A percentile compares a stretch with the other conserved stretches of the same genome.
These are phyloP conservation scores for Colletotrichum graminicola DNA, from an alignment of 2,329 filamentous ascomycete species.

Conservation along the genomic window DNA sequence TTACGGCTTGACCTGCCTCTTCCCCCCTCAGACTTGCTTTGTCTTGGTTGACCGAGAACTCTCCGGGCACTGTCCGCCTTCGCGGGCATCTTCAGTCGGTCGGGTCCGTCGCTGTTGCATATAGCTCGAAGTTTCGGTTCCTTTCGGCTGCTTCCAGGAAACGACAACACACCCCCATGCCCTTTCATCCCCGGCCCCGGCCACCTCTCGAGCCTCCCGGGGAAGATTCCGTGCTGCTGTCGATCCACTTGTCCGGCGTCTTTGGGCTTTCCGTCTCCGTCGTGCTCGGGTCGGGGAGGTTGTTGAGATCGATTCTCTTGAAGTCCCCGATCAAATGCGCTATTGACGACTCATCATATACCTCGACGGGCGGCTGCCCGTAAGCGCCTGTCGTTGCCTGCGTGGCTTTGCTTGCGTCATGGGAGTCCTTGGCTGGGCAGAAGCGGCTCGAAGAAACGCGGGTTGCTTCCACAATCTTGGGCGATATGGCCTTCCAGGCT, in stretches of 20 bases:
- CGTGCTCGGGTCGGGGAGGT: not conserved
- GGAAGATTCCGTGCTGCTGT: not conserved
- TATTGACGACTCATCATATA: slow-evolving; percentile 31
- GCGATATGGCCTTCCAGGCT: slow-evolving; percentile 20
- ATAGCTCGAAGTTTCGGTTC: not conserved
- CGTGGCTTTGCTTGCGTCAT: slow-evolving; percentile 8
- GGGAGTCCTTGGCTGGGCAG: slow-evolving; percentile 14
- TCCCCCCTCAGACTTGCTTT: not conserved
- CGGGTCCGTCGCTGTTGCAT: not conserved
- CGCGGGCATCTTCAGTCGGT: not conserved
- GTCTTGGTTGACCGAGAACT: not conserved
- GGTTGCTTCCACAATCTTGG: slow-evolving; percentile 25
- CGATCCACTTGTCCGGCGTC: slow-evolving; percentile 14
- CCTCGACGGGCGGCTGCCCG: not conserved
- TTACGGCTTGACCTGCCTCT: no score
- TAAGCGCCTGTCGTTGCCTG: not conserved
- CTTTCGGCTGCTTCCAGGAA: not conserved
- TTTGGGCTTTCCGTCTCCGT: not conserved
- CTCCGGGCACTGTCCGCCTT: not conserved
- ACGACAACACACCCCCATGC: not conserved
- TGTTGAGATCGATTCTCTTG: slow-evolving; percentile 20
- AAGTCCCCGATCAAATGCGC: slow-evolving; percentile 33
- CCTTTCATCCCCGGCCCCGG: not conserved
- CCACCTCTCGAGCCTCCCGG: slow-evolving; percentile 16
- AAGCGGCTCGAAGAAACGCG: slow-evolving; percentile 12